Percentiles rank a stretch among this genome's conserved stretches.
Conservation (phyloP, 1,284 basidiomycete genomes). For the Tremellales sp. region DNA sequence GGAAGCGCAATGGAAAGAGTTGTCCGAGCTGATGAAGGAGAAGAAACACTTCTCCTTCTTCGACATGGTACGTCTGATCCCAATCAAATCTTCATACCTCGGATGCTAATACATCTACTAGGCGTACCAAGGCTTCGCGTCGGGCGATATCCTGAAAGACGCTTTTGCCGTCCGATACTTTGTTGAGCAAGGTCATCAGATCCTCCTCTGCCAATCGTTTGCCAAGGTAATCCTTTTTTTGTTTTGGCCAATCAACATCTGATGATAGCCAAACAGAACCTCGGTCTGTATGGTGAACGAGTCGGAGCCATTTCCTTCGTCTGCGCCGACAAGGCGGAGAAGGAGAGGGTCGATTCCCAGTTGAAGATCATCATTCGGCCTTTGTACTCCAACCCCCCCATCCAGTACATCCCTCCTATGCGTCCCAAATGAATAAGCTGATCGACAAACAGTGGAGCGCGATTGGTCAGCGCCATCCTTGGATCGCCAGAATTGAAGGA, state of each 20-base stretch:
- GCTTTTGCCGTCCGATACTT: constrained; percentile 97
- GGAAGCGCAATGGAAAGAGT: constrained; percentile 84
- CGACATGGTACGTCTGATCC: constrained; percentile 61
- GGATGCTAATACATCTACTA: constrained; percentile 56
- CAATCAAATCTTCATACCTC: not conserved
- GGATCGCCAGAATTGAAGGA: constrained; percentile 69
- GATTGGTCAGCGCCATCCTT: constrained; percentile 79
- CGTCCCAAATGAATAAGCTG: not conserved
- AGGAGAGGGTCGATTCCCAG: constrained; percentile 84
- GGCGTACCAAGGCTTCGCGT: constrained; percentile 96
- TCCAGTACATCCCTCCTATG: constrained; percentile 55
- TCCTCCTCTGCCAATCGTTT: constrained; percentile 87
- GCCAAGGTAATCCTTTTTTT: constrained; percentile 60
- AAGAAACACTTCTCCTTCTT: constrained; percentile 58
- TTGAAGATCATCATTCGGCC: constrained; percentile 94
- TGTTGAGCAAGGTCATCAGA: constrained; percentile 78
- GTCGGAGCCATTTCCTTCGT: constrained; percentile 89
- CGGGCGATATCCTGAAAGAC: constrained; percentile 79
- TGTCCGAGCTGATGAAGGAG: constrained; percentile 74
- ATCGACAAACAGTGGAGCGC: constrained; percentile 61
- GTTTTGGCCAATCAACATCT: not conserved
- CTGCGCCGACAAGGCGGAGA: constrained; percentile 69
- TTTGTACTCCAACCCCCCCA: constrained; percentile 96
- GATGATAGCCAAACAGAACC: constrained; percentile 58
- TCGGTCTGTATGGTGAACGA: constrained; percentile 96